A percentile compares a stretch with the other conserved stretches of the same genome.
Evolutionary conservation across 78 protist genomes (phyloP).

Genomic region (Dictyostelium capitatum): DNA sequence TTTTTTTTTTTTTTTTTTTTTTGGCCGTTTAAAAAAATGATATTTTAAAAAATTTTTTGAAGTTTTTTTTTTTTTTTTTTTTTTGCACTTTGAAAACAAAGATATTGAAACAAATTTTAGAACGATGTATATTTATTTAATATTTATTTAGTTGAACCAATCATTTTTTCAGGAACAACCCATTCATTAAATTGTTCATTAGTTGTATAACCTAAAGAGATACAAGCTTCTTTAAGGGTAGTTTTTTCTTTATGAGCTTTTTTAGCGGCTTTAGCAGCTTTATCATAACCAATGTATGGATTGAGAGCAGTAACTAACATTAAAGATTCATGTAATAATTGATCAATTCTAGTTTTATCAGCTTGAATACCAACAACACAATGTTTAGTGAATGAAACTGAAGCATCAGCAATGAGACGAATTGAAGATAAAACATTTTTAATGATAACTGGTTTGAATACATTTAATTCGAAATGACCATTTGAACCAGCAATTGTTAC

Average conservation of each 20-base stretch:
- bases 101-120: too few relatives aligned
- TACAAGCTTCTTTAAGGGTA: conserved; percentile 91
- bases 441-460: conserved; percentile 96
- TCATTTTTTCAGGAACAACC: conserved; percentile 91
- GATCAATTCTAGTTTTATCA: conserved; percentile 85
- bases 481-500: conserved; percentile 93
- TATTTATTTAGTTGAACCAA: conserved; percentile 20
- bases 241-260: conserved; percentile 89
- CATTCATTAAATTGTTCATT: conserved; percentile 90
- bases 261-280: conserved; percentile 90
- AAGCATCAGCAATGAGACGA: conserved; percentile 90
- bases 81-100: too few relatives aligned
- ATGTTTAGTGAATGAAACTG: conserved; percentile 82
- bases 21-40: too few relatives aligned
- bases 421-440: conserved; percentile 89
- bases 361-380: conserved; percentile 95
- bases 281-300: conserved; percentile 98
- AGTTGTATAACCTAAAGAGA: conserved; percentile 85
- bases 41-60: too few relatives aligned
- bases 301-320: conserved; percentile 98
- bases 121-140: too few relatives aligned
- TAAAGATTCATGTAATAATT: conserved; percentile 84
- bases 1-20: too few relatives aligned
- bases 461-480: conserved; percentile 97
- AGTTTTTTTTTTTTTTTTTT: too few relatives aligned